Base-by-base conservation (phyloP, 2,329 filamentous ascomycete genomes). In the Calonectria leucothoes region DNA sequence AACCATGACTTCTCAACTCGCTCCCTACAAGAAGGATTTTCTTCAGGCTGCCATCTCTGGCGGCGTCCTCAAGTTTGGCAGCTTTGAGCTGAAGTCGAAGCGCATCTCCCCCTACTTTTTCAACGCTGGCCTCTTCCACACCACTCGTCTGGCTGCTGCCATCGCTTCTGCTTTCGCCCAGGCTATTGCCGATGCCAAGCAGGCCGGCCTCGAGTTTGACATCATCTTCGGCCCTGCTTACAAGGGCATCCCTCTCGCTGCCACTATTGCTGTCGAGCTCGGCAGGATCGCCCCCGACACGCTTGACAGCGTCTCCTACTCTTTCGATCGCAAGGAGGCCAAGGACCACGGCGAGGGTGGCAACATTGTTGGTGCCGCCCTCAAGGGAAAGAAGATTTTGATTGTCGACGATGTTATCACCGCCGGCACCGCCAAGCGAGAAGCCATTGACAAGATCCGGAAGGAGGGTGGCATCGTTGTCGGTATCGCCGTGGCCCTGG, bases 401-500 rank as follows among this genome's bases (percentile, higher is more conserved):
- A 94, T 99, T 79, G 93, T 99, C 49, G 97, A 99, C 87, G 97
- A 98, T 86, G 96, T 99, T 71, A 96, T 98, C 81, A 98, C 96
- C 1, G 96, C 95, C 0, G 97, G 97, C 33, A 98, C 96, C 1
- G 97, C 97, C 49, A 96, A 98, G 87, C 90, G 95, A 72, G 96
- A 98, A 84, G 95, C 96, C 17, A 95, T 98, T 74, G 92, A 92
- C 69, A 97, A 98, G 84, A 98, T 98, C 83, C 90, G 92, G 80
- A 91, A 91, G 79, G 94, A 98, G 83, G 97, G 96, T 3, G 97
- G 96, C 2, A 91, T 90, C 65, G 92, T 98, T 27, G 94, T 94
- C 4, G 96, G 95, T 35, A 96, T 98, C 71, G 91, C 98, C 25
- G 94, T 99, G 37, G 94, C 96, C 4, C 89, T 98, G 77, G 95